These are phyloP conservation scores for Monsonia emarginata DNA, from an alignment of 441 rosid genomes.

Conservation along the genomic window DNA sequence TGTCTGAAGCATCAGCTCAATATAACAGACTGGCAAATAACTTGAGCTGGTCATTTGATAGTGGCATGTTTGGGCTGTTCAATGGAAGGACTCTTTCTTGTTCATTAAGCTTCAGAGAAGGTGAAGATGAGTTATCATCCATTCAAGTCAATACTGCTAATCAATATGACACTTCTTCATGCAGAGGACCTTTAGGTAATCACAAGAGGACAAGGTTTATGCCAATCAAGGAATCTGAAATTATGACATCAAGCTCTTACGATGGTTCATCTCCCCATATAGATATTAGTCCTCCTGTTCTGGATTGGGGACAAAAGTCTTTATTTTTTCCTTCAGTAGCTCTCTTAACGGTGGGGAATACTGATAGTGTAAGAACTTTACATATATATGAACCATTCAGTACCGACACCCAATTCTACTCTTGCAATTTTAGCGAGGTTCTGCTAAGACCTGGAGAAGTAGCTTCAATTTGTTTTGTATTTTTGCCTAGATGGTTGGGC, in stretches of 20 bases:
- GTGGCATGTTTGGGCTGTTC: slow-evolving; percentile 32
- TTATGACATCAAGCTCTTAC: slow-evolving; percentile 25
- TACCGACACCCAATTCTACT: slow-evolving; percentile 48
- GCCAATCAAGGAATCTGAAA: slow-evolving; percentile 25
- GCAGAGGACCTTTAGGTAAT: slow-evolving; percentile 28
- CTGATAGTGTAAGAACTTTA: slow-evolving; percentile 46
- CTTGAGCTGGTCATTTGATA: slow-evolving; percentile 38
- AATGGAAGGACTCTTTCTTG: slow-evolving; percentile 51
- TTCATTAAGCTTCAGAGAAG: slow-evolving; percentile 36
- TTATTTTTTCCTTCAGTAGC: slow-evolving; percentile 49
- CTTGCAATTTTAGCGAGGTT: slow-evolving; percentile 52
- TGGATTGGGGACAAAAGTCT: slow-evolving; percentile 52
- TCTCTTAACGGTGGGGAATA: slow-evolving; percentile 45
- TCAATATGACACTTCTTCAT: slow-evolving; percentile 32
- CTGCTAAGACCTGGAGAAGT: slow-evolving; percentile 48
- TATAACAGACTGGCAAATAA: slow-evolving; percentile 25
- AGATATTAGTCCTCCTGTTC: slow-evolving; percentile 42
- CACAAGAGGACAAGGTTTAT: slow-evolving; percentile 24
- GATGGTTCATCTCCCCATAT: slow-evolving; percentile 28
- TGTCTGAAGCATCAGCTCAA: slow-evolving; percentile 25
- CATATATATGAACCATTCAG: slow-evolving; percentile 54
- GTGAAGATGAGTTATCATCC: slow-evolving; percentile 25
- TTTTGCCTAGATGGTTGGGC: slow-evolving; percentile 54
- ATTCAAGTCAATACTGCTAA: slow-evolving; percentile 21
- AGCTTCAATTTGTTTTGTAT: slow-evolving; percentile 54